phyloP scores from a whole-genome alignment of 1,284 basidiomycete genomes.

The Porogramme epimiltina region DNA sequence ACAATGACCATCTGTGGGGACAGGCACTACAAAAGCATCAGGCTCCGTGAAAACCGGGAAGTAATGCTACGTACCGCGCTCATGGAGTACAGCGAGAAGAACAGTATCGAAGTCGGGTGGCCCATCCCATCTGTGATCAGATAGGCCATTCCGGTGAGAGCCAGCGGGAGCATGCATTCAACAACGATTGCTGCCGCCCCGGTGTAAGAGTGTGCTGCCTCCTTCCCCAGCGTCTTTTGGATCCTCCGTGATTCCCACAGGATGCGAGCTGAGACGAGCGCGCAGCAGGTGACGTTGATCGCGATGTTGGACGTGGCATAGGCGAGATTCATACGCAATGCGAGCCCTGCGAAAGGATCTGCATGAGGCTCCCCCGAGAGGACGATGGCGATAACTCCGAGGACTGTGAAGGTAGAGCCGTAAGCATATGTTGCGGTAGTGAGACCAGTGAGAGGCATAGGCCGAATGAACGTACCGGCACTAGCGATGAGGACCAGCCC shows the following conservation, averaged over 20 bases:
- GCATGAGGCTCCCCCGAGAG: slow-evolving; percentile 11
- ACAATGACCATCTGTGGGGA: neutral
- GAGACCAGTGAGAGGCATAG: too few species aligned
- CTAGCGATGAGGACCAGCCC: slow-evolving; percentile 5
- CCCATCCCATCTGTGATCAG: slow-evolving; percentile 7
- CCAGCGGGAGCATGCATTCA: slow-evolving; percentile 18
- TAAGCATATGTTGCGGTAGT: too few species aligned
- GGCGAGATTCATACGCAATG: slow-evolving; percentile 10
- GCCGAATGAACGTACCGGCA: slow-evolving; percentile 2
- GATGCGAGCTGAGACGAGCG: slow-evolving; percentile 18
- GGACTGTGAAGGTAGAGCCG: too few species aligned
- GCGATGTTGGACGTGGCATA: slow-evolving; percentile 15
- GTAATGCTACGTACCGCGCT: slow-evolving; percentile 13
- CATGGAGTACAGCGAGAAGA: slow-evolving; percentile 15
- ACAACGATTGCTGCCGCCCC: slow-evolving; percentile 12
- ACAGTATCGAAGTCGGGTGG: slow-evolving; percentile 8
- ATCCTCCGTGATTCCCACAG: neutral
- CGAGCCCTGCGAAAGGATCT: slow-evolving; percentile 16
- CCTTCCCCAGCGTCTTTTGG: neutral
- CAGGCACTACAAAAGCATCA: slow-evolving; percentile 2
- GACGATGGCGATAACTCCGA: slow-evolving; percentile 15
- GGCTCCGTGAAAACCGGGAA: too few species aligned
- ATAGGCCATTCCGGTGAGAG: slow-evolving; percentile 8
- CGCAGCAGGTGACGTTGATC: slow-evolving; percentile 15
- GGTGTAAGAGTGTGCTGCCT: slow-evolving; percentile 4